Percentiles rank a stretch among this genome's conserved stretches.
Evolutionary conservation across 345 rosid genomes (phyloP).

Genomic region (Murraya koenigii): DNA sequence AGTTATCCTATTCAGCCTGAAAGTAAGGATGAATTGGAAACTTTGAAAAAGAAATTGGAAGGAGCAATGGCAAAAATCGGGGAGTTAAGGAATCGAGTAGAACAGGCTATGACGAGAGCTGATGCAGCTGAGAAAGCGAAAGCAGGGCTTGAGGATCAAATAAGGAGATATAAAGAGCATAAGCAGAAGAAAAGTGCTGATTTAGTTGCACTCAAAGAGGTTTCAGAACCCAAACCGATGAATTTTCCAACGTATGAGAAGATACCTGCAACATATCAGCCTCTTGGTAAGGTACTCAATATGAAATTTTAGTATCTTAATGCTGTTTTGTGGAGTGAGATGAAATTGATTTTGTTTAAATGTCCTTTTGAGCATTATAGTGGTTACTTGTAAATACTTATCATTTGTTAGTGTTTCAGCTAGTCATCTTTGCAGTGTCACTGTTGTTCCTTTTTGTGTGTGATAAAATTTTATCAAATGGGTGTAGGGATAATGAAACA

Average conservation of each 20-base stretch:
- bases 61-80: slow-evolving; percentile 27
- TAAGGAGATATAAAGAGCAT: slow-evolving; percentile 35
- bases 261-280: slow-evolving; percentile 23
- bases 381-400: too few relatives aligned
- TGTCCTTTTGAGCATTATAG: background rate
- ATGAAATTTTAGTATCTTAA: slow-evolving; percentile 30
- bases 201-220: slow-evolving; percentile 39
- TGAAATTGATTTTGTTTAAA: background rate
- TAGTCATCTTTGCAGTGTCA: background rate
- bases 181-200: slow-evolving; percentile 50
- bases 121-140: slow-evolving; percentile 56
- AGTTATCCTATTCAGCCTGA: slow-evolving; percentile 3
- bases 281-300: slow-evolving; percentile 51
- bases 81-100: slow-evolving; percentile 45
- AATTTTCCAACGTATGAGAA: slow-evolving; percentile 12
- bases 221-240: slow-evolving; percentile 20
- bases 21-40: slow-evolving; percentile 21
- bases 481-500: too few relatives aligned
- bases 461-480: background rate
- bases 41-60: slow-evolving; percentile 39
- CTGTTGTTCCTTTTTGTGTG: background rate
- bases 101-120: slow-evolving; percentile 48
- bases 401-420: background rate
- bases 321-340: background rate
- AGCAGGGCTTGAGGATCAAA: slow-evolving; percentile 34